A percentile compares a stretch with the other conserved stretches of the same genome.
Evolutionary conservation across 2,329 filamentous ascomycete genomes (phyloP).

Genomic region (Pyrenochaeta sp.): DNA sequence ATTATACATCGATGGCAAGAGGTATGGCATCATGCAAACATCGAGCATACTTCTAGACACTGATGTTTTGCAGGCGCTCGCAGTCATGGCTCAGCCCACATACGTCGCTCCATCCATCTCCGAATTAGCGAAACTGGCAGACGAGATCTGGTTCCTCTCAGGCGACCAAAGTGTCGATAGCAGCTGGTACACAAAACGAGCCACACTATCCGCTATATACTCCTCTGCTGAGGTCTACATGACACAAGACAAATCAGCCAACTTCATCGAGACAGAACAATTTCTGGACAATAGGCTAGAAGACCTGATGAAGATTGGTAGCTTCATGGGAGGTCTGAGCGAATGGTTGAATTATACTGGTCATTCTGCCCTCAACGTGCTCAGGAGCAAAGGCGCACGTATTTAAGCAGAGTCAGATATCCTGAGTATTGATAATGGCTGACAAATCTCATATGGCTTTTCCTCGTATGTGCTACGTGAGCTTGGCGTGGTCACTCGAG

Average conservation of each 20-base stretch:
- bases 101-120: constrained; percentile 78
- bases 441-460: not conserved
- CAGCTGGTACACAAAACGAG: constrained; percentile 84
- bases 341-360: constrained; percentile 87
- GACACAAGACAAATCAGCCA: constrained; percentile 81
- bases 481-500: not conserved
- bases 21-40: constrained; percentile 57
- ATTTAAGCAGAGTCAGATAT: constrained; percentile 52
- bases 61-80: constrained; percentile 71
- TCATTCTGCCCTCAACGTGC: constrained; percentile 77
- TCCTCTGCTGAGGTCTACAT: constrained; percentile 85
- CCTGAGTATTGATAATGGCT: no score
- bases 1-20: constrained; percentile 86
- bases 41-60: not conserved
- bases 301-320: constrained; percentile 71
- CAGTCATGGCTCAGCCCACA: constrained; percentile 85
- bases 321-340: constrained; percentile 68
- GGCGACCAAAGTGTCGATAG: constrained; percentile 83
- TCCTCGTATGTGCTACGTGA: not conserved
- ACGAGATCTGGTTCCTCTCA: constrained; percentile 90
- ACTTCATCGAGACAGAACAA: constrained; percentile 77
- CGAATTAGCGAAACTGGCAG: constrained; percentile 83
- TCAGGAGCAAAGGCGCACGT: constrained; percentile 86
- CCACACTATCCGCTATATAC: constrained; percentile 71
- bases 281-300: constrained; percentile 81